Base-by-base conservation (phyloP, 1,284 basidiomycete genomes). In the Malassezia arunalokei region DNA sequence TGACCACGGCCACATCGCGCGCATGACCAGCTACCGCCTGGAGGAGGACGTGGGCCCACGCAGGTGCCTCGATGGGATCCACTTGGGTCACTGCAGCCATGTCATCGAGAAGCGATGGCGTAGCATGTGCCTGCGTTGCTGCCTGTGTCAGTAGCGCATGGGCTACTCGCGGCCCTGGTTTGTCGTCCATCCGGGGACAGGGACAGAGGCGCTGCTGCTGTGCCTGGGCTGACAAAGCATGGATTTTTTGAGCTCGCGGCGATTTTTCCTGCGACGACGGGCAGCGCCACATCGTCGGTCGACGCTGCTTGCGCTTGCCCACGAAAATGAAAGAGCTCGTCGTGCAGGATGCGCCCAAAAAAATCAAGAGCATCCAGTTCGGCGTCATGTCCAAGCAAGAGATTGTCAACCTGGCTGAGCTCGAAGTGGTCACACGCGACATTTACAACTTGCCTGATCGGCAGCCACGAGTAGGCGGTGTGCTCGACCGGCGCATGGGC, bases 401-500 rank as follows among this genome's bases (percentile, higher is more conserved):
- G 59, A 73, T 73, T 33, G 66, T 70, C 54, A 64, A 68, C 49
- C 64, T 73, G 50, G 64, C 65, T 40, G 68, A 73, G 56, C 61
- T 73, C 42, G 71, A 73, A 51, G 63, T 68, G 49, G 61, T 64
- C 38, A 66, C 68, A 8, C 45, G 62, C 35, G 65, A 70, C 41
- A 59, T 73, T 40, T 73, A 73, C 51, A 65, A 62, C 44, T 60
- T 69, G 20, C 45, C 62, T 1, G 65, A 69, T 43, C 53, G 68
- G 24, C 60, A 58, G 40, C 70, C 70, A 11, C 63, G 65, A 12
- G 56, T 56, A n/a, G 63, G 67, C 32, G 70, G 70, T 46, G 64
- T 65, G 8, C 56, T 73, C 6, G 70, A 73, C 48, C 56, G 68
- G n/a, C 60, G 70, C 9, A 46, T 73, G 51, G 94, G 94, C 41